A percentile compares a stretch with the other conserved stretches of the same genome.
These are phyloP conservation scores for Phaeosphaeria sp. DNA, from an alignment of 2,329 filamentous ascomycete genomes.

Conservation along the genomic window DNA sequence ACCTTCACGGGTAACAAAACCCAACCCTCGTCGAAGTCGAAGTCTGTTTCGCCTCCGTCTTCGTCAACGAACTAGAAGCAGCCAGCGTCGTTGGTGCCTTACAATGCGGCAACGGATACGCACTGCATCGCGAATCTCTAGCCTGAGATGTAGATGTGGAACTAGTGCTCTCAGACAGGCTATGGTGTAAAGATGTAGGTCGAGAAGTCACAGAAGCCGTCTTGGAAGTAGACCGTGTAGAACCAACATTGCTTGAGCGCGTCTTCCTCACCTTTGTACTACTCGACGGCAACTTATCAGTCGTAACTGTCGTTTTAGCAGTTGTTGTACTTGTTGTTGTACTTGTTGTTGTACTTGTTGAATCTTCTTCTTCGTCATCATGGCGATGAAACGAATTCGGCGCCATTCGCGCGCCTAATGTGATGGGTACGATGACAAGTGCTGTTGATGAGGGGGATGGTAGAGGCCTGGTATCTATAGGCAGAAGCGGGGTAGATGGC, in stretches of 20 bases:
- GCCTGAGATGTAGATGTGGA: neutral
- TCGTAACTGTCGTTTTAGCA: neutral
- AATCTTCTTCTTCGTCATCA: neutral
- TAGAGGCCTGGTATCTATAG: neutral
- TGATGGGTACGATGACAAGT: slow-evolving; percentile 6
- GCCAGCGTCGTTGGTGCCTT: neutral
- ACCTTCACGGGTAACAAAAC: neutral
- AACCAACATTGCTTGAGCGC: neutral
- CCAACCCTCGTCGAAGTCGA: neutral
- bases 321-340: neutral
- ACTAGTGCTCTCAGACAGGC: neutral
- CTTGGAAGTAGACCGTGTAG: neutral
- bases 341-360: neutral
- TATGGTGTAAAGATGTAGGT: neutral
- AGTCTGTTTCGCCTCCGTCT: too few species aligned
- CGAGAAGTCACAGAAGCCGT: neutral
- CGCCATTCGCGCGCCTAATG: neutral
- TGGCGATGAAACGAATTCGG: neutral
- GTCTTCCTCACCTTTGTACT: neutral
- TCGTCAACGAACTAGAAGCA: neutral
- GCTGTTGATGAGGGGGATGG: slow-evolving; percentile 5
- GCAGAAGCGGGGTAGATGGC: neutral
- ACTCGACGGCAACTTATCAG: neutral
- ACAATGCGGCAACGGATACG: neutral
- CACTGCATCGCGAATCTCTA: neutral